Evolutionary conservation across 305 asterid species (phyloP).

Genomic region (Fraxinus paxiana): DNA sequence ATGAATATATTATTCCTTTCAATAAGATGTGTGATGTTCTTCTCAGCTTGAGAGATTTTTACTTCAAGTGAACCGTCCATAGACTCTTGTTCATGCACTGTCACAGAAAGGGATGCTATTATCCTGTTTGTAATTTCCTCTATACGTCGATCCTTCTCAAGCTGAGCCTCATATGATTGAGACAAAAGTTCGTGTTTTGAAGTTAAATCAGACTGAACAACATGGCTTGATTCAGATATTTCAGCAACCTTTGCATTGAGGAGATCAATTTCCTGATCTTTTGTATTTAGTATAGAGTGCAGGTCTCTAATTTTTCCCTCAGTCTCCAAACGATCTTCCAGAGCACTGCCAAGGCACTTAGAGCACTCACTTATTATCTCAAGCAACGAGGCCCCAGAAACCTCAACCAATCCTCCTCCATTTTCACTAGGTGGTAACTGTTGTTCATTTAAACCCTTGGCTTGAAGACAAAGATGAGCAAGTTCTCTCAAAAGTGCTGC

Average conservation of each 20-base stretch:
- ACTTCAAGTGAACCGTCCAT: conserved; percentile 44
- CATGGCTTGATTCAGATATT: conserved; percentile 37
- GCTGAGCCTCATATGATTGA: conserved; percentile 34
- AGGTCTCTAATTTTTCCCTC: conserved; percentile 47
- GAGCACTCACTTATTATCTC: conserved; percentile 60
- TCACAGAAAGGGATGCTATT: conserved; percentile 43
- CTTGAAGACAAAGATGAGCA: conserved; percentile 39
- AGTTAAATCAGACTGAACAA: conserved; percentile 32
- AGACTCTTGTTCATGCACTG: conserved; percentile 43
- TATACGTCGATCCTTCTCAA: conserved; percentile 43
- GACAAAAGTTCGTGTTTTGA: conserved; percentile 34
- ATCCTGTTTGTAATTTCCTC: conserved; percentile 56
- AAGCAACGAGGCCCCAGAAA: conserved; percentile 41
- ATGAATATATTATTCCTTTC: conserved; percentile 49
- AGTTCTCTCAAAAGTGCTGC: conserved; percentile 45
- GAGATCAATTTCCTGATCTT: conserved; percentile 59
- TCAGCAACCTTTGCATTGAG: conserved; percentile 55
- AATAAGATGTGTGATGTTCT: conserved; percentile 37
- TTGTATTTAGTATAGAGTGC: conserved; percentile 39
- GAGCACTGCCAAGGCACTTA: conserved; percentile 34
- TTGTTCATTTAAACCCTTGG: conserved; percentile 40
- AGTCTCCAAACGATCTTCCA: conserved; percentile 31
- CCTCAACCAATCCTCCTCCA: conserved; percentile 31
- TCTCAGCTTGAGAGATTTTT: conserved; percentile 61
- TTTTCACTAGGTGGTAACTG: conserved; percentile 27